These are phyloP conservation scores for Mrakia blollopis DNA, from an alignment of 768 basidiomycete species.

Conservation along the genomic window DNA sequence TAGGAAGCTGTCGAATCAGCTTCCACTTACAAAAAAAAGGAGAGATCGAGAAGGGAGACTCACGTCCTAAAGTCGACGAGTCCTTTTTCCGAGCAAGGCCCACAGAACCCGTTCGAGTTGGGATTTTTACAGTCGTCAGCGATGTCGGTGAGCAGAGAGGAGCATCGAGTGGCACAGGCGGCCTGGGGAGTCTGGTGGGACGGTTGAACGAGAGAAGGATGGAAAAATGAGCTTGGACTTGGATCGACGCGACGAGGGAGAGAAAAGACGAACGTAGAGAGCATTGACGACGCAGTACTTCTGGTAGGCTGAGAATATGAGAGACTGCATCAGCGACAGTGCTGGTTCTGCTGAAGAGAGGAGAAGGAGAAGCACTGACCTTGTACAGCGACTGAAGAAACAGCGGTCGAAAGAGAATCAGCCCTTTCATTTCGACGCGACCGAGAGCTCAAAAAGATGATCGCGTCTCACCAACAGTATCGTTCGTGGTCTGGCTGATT, in stretches of 20 bases:
- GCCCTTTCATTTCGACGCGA: neutral
- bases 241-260: neutral
- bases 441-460: neutral
- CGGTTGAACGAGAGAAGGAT: neutral
- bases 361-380: neutral
- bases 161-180: neutral
- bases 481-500: neutral
- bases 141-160: neutral
- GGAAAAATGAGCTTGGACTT: too few species aligned
- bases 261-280: neutral
- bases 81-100: neutral
- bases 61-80: neutral
- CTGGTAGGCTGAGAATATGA: neutral
- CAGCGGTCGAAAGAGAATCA: neutral
- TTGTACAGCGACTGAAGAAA: conserved; percentile 3
- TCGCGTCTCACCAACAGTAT: neutral
- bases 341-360: neutral
- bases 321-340: neutral
- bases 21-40: neutral
- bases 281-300: neutral
- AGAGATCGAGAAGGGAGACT: neutral
- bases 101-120: neutral
- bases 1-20: neutral
- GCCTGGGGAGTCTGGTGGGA: neutral
- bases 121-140: neutral